Evolutionary conservation across 169 alveolate species (phyloP), one percentile per base, ranked within the genome.

Genomic region (Plasmodium gonderi): DNA sequence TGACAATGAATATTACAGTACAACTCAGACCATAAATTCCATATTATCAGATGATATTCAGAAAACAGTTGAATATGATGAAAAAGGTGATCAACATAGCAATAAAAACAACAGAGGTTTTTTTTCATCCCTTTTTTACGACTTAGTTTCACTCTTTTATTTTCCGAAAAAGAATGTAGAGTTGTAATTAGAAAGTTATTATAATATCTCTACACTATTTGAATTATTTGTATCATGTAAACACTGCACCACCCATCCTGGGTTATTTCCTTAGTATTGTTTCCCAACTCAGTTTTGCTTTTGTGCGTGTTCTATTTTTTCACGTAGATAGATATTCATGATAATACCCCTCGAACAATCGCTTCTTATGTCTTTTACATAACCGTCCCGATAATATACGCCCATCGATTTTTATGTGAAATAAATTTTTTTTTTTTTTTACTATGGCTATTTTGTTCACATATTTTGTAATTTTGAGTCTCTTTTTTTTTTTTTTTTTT

Each of bases 141-240:
- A 68, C 60, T 29, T 82, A 8, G 5, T 82, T 68, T 82, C 91
- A 3, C 64, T 82, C 54, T 29, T 82, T 44, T 82, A 82, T 40
- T 82, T 82, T 23, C 91, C 91, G 38, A 31, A 49, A 38, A 72
- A 44, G 40, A 68, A 82, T 44, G 82, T 82, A 8, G 91, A 82
- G 64, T 69, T 82, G 51, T 82, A 68, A 40, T 26, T 42, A 6
- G 5, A 12, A 26, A 68, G 45, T 29, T 2, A 31, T 14, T 20
- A 23, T 23, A 11, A 23, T 6, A 23, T n/a, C 12, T 6, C n/a
- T 49, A 23, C 7, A 54, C n/a, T n/a, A n/a, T n/a, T n/a, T n/a
- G n/a, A n/a, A n/a, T n/a, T n/a, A n/a, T n/a, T n/a, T n/a, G n/a
- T n/a, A n/a, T n/a, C n/a, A n/a, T n/a, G n/a, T n/a, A n/a, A n/a